Conservation (phyloP, 805 yeast species). For the Pichia kluyveri region DNA sequence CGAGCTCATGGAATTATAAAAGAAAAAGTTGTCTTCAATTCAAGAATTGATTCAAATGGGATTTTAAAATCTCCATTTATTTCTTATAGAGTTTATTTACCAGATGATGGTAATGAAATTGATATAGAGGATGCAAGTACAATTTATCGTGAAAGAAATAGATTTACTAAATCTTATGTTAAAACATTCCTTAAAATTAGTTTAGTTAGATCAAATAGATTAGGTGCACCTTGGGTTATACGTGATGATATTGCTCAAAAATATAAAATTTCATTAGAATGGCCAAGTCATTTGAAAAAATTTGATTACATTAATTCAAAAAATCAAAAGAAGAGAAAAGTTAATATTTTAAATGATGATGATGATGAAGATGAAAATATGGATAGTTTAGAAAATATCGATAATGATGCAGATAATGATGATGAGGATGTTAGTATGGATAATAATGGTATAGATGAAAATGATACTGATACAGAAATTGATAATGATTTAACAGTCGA, state of each 20-base stretch:
- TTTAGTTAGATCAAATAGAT: slow-evolving; percentile 65
- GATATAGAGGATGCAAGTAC: slow-evolving; percentile 60
- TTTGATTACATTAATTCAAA: slow-evolving; percentile 9
- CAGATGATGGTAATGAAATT: slow-evolving; percentile 30
- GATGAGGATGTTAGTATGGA: not conserved
- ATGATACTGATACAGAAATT: not conserved
- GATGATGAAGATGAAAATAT: not conserved
- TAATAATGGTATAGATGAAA: not conserved
- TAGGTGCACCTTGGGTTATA: slow-evolving; percentile 96
- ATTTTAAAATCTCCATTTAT: slow-evolving; percentile 36
- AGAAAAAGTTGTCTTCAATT: slow-evolving; percentile 76
- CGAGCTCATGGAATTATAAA: slow-evolving; percentile 54
- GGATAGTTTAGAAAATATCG: not conserved
- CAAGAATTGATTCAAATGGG: slow-evolving; percentile 31
- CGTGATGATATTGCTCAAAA: slow-evolving; percentile 63
- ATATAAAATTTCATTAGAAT: slow-evolving; percentile 55
- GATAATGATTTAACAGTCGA: not conserved
- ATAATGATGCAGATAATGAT: not conserved
- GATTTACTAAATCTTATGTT: slow-evolving; percentile 83
- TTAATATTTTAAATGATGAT: not conserved
- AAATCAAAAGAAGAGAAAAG: not conserved
- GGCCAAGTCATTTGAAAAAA: slow-evolving; percentile 45
- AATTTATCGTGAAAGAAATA: slow-evolving; percentile 72
- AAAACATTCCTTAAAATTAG: slow-evolving; percentile 81
- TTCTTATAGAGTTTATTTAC: slow-evolving; percentile 62